phyloP scores from a whole-genome alignment of 441 rosid species.

The Mallotus repandus region DNA sequence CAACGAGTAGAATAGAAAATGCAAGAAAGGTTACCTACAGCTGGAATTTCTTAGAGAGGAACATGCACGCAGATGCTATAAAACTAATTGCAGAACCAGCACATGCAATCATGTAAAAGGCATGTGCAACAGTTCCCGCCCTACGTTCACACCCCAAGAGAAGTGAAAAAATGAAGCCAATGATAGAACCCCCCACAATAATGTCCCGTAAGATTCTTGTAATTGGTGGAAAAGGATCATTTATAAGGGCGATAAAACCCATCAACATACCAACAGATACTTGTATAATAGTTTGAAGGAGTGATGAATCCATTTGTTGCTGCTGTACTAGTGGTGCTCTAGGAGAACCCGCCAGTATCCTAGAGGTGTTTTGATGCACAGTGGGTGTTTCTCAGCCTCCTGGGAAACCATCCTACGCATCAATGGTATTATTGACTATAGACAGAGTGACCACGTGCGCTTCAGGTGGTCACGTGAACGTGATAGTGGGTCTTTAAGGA shows the following conservation, averaged over 20 bases:
- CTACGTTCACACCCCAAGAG: background rate
- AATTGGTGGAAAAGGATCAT: background rate
- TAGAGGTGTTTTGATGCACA: too few relatives aligned
- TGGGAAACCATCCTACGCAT: too few relatives aligned
- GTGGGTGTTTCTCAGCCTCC: too few relatives aligned
- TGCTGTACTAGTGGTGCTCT: too few relatives aligned
- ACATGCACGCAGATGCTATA: background rate
- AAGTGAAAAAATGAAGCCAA: background rate
- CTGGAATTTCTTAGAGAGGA: background rate
- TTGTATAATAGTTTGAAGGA: background rate
- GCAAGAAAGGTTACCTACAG: background rate
- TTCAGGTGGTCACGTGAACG: too few relatives aligned
- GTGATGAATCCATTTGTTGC: background rate
- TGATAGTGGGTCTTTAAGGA: too few relatives aligned
- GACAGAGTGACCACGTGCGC: too few relatives aligned
- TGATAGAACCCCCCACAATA: background rate
- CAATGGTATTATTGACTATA: too few relatives aligned
- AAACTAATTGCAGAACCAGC: slow-evolving; percentile 6
- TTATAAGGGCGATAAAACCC: background rate
- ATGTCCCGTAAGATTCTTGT: background rate
- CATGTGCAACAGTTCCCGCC: background rate
- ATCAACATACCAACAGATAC: background rate
- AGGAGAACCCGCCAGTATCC: too few relatives aligned
- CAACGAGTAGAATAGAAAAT: too few relatives aligned
- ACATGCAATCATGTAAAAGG: background rate